Base-by-base conservation (phyloP, 768 basidiomycete genomes). In the Chalciporus piperatus region DNA sequence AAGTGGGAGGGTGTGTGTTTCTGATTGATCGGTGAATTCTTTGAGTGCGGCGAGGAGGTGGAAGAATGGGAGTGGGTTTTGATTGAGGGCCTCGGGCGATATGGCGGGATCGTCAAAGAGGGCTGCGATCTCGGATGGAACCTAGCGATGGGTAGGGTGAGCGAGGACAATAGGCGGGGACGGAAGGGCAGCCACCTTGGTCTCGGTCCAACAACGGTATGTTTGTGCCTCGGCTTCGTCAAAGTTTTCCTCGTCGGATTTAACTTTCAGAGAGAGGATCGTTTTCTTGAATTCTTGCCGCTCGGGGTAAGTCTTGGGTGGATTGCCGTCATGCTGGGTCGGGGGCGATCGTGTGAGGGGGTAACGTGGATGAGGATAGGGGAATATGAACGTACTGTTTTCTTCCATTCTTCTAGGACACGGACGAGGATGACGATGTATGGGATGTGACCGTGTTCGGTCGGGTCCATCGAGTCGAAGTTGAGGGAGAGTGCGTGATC, bases 161-260 rank as follows among this genome's bases (percentile, higher is more conserved):
- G 13, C 9, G n/a, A 9, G 8, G 20, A 14, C 59, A 14, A 16
- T 9, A 14, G 5, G 35, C 3, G 5, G n/a, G 16, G 35, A 37
- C n/a, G 35, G 6, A 37, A 37, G n/a, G n/a, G 35, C 16, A 37
- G 6, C 4, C 48, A 78, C 79, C 41, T 71, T 73, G 19, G 80
- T 79, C 47, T 73, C 73, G 0, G 81, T 81, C 85, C 84, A 94
- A 48, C 81, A 81, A 23, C 89, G 83, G 67, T 90, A 95, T 0
- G 89, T 91, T 65, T 97, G 90, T 7, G 87, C 77, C 61, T 88
- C 81, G 2, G 95, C 96, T 69, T 98, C 96, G 54, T 97, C 96
- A 64, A 94, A 94, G 71, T 98, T 99, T 75, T 99, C 97, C 64
- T 98, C 93, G 64, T 99, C 97, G 0, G 71, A 59, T 61, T 92